Percentiles rank a stretch among this genome's conserved stretches.
These are phyloP conservation scores for Colletotrichum spaethianum DNA, from an alignment of 2,329 filamentous ascomycete genomes.

Conservation along the genomic window DNA sequence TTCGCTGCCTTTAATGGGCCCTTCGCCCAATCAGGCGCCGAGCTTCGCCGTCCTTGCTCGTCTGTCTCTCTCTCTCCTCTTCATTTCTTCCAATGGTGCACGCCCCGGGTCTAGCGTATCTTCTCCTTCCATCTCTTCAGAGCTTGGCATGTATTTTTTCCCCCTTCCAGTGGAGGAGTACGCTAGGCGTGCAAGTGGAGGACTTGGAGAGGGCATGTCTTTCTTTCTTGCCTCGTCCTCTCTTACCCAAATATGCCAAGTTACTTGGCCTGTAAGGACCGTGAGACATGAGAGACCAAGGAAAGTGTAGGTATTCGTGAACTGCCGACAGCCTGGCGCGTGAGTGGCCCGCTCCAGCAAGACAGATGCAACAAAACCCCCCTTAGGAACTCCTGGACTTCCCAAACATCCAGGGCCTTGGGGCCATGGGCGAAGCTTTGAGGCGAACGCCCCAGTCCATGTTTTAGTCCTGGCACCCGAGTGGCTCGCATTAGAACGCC, in stretches of 20 bases:
- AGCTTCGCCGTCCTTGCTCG: neutral
- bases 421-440: constrained; percentile 37
- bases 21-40: neutral
- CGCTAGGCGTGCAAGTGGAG: neutral
- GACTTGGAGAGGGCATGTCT: neutral
- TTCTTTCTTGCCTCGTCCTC: neutral
- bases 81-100: neutral
- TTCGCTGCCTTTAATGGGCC: neutral
- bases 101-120: neutral
- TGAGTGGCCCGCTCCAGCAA: neutral
- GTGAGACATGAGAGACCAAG: neutral
- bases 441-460: constrained; percentile 25
- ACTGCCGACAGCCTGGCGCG: constrained; percentile 6
- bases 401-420: neutral
- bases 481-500: neutral
- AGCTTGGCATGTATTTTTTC: neutral
- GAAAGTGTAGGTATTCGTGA: constrained; percentile 1
- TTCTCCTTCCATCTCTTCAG: constrained; percentile 5
- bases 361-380: neutral
- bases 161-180: too few relatives aligned
- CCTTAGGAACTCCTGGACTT: neutral
- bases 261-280: constrained; percentile 12
- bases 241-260: neutral
- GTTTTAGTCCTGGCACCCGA: constrained; percentile 7
- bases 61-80: neutral